These are phyloP conservation scores for Erodium chrysanthum DNA, from an alignment of 441 rosid species.

Conservation along the genomic window DNA sequence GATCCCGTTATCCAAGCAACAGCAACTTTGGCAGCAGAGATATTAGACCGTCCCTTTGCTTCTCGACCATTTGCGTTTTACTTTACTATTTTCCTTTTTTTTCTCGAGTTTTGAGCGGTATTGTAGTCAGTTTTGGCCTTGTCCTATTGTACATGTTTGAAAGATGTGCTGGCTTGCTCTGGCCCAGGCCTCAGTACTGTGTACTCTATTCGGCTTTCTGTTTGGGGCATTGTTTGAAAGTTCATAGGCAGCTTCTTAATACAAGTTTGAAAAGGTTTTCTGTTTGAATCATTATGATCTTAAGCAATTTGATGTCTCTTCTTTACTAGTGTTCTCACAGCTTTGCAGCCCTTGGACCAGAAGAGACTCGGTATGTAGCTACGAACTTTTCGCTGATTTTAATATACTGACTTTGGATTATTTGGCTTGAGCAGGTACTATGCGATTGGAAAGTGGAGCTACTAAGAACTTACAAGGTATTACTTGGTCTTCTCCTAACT, in stretches of 20 bases:
- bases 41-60: conserved; percentile 10
- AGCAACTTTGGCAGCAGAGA: conserved; percentile 22
- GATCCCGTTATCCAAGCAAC: conserved; percentile 18
- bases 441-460: conserved; percentile 40
- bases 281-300: background rate
- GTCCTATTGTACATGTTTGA: background rate
- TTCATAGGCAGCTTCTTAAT: conserved; percentile 9
- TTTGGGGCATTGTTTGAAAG: conserved; percentile 15
- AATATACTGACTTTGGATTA: background rate
- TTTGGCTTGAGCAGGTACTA: background rate
- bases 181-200: background rate
- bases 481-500: no score
- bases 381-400: background rate
- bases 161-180: background rate
- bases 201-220: conserved; percentile 5
- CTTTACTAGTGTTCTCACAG: background rate
- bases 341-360: background rate
- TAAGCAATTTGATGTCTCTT: background rate
- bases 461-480: conserved; percentile 19
- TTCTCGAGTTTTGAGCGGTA: background rate
- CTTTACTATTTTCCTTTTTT: no score
- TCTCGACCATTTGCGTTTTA: no score
- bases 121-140: conserved; percentile 12
- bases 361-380: background rate
- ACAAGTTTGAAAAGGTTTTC: conserved; percentile 1